Evolutionary conservation across 768 basidiomycete species (phyloP).

Genomic region (Amanita muscaria): DNA sequence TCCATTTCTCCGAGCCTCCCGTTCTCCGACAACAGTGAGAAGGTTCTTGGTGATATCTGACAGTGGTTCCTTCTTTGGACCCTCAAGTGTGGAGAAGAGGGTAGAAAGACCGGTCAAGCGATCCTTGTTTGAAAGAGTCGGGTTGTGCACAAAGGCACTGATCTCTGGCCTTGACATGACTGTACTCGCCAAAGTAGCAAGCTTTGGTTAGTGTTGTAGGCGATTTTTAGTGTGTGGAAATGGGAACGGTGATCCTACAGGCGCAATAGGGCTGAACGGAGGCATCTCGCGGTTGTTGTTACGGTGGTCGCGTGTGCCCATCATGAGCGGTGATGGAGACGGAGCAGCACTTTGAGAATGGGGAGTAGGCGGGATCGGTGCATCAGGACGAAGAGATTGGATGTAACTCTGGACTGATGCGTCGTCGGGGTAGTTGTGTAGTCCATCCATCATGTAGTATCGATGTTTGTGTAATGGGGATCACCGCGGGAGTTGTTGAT

Average conservation of each 20-base stretch:
- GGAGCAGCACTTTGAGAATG: too few relatives aligned
- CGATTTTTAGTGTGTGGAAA: conserved; percentile 76
- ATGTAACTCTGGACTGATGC: too few relatives aligned
- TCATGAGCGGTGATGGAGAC: too few relatives aligned
- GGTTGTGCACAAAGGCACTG: conserved; percentile 74
- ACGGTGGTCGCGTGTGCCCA: too few relatives aligned
- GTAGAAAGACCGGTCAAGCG: conserved; percentile 57
- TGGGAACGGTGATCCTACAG: too few relatives aligned
- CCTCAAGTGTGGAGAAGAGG: conserved; percentile 63
- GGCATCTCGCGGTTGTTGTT: conserved; percentile 78
- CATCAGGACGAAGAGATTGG: too few relatives aligned
- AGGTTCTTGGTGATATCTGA: conserved; percentile 91
- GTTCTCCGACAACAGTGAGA: conserved; percentile 86
- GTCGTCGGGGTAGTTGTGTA: too few relatives aligned
- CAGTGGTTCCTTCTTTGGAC: conserved; percentile 63
- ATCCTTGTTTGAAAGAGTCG: conserved; percentile 79
- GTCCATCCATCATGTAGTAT: too few relatives aligned
- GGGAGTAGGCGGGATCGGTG: too few relatives aligned
- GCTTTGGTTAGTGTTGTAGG: conserved; percentile 74
- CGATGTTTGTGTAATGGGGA: too few relatives aligned
- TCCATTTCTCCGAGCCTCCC: conserved; percentile 79
- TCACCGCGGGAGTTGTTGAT: too few relatives aligned
- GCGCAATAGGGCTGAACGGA: too few relatives aligned
- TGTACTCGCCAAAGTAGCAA: conserved; percentile 58
- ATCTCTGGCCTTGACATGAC: conserved; percentile 61